Base-by-base conservation (phyloP, 768 basidiomycete species). In the Lactifluus echinatus region DNA sequence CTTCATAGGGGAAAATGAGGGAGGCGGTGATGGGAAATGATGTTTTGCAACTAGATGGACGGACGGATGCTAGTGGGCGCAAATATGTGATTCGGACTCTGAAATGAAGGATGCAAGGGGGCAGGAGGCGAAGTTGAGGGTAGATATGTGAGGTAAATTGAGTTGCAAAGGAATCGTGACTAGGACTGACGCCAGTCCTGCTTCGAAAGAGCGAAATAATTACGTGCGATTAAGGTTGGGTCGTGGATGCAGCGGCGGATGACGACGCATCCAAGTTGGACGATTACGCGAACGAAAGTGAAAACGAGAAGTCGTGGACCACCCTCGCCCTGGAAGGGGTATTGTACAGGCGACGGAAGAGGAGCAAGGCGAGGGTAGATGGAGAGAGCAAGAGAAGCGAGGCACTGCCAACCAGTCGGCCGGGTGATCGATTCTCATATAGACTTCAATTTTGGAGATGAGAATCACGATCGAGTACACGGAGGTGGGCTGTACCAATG, bases 401-500 rank as follows among this genome's bases (percentile, higher is more conserved):
- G 26, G 53, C 44, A 39, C 57, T 50, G 21, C 23, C 24, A 44
- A 24, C 55, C 52, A 52, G 45, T 12, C 24, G 40, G 10, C 54
- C 50, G 59, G 61, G 53, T 59, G 42, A 56, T 56, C 53, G 48
- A 50, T 50, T 53, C 56, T 57, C 49, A 61, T 49, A 54, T 46
- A 40, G 44, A 33, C 36, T 53, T 49, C 55, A 55, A 54, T 48
- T 50, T 46, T 52, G 39, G 48, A 24, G 39, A 44, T 14, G 40
- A 53, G 46, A 50, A 63, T 50, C 33, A 48, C 44, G 59, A 60
- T 57, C 50, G 59, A 36, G 26, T 53, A 24, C 40, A 53, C 42
- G 51, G 60, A 43, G 56, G 40, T 33, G 31, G 42, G 24, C 23
- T 23, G 29, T 44, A 47, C 24, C 46, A 23, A 53, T 36, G 46